A percentile compares a stretch with the other conserved stretches of the same genome.
Conservation (phyloP, 495 filamentous ascomycete species). For the Parachaetomium inaequale region DNA sequence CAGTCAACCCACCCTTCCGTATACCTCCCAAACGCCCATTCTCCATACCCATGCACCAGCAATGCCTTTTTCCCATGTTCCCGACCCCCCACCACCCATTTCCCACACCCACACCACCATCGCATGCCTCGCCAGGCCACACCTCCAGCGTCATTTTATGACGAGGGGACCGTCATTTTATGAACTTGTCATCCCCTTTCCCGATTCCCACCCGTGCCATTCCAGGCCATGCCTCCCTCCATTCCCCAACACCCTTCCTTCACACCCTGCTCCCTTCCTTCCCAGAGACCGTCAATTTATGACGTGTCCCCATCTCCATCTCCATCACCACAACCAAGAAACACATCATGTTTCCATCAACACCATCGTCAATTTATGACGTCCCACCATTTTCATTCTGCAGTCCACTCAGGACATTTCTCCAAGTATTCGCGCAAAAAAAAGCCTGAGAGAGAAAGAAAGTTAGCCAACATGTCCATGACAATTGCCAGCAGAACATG, state of each 20-base stretch:
- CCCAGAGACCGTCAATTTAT: neutral
- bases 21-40: neutral
- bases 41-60: neutral
- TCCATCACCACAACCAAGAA: too few species aligned
- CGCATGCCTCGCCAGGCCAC: neutral
- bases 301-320: constrained; percentile 2
- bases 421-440: neutral
- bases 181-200: neutral
- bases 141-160: neutral
- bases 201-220: neutral
- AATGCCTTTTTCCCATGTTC: neutral
- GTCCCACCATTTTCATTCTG: neutral
- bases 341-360: neutral
- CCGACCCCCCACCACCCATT: neutral
- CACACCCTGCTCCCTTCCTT: neutral
- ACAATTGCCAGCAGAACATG: neutral
- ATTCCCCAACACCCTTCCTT: neutral
- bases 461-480: constrained; percentile 1
- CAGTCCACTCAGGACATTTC: neutral
- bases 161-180: constrained; percentile 5
- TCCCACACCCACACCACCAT: neutral
- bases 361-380: constrained; percentile 6
- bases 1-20: neutral
- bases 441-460: neutral
- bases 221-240: neutral